These are phyloP conservation scores for Ramaria sp. DNA, from an alignment of 768 basidiomycete genomes.

Conservation along the genomic window DNA sequence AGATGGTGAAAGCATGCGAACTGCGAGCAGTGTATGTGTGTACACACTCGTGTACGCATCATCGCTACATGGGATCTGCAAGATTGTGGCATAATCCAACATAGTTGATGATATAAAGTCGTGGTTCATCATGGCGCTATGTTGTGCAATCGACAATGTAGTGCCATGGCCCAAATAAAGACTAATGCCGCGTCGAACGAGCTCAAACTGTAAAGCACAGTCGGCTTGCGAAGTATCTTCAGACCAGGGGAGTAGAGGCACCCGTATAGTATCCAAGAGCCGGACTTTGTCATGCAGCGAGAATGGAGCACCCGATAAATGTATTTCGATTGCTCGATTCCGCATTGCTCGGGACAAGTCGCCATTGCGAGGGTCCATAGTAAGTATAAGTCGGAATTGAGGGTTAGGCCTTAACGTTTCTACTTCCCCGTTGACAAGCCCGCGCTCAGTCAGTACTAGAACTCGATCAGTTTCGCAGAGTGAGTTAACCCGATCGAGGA, in stretches of 20 bases:
- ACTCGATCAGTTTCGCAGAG: conserved; percentile 82
- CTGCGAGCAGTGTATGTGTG: background rate
- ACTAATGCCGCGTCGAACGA: background rate
- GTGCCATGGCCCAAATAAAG: background rate
- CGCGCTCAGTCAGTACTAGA: conserved; percentile 83
- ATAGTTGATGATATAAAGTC: background rate
- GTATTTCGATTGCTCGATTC: conserved; percentile 88
- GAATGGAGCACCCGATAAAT: conserved; percentile 23
- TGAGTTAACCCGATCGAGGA: conserved; percentile 92
- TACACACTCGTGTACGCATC: background rate
- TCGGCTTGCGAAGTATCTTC: background rate
- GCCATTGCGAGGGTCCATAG: conserved; percentile 80
- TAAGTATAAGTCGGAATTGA: conserved; percentile 89
- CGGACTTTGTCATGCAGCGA: background rate
- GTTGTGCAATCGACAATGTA: background rate
- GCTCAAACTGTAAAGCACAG: background rate
- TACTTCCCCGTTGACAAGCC: conserved; percentile 66
- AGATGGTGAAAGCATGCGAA: background rate
- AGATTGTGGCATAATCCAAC: background rate
- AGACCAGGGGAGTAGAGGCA: background rate
- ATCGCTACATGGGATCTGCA: background rate
- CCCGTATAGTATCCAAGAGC: background rate
- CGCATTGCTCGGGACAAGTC: conserved; percentile 98
- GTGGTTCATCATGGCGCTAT: background rate
- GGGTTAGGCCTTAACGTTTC: conserved; percentile 75